phyloP scores from a whole-genome alignment of 257 asterid species.

The Solanum appendiculatum region DNA sequence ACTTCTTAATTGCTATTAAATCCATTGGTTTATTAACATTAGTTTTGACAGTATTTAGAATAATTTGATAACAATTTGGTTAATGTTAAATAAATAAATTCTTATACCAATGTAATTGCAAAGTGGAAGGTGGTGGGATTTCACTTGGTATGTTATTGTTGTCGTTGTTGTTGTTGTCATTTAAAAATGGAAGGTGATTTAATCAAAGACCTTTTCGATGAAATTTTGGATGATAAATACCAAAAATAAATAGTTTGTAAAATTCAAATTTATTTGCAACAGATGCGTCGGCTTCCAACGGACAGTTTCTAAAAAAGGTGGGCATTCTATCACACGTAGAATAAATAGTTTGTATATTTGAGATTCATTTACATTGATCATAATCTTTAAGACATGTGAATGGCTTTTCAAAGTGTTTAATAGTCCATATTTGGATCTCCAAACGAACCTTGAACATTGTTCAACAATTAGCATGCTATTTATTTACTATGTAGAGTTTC shows the following conservation, averaged over 20 bases:
- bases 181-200: not conserved
- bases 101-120: not conserved
- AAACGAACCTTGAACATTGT: not conserved
- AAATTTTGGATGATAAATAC: no score
- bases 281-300: no score
- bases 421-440: not conserved
- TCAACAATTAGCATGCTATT: not conserved
- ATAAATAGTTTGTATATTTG: not conserved
- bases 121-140: not conserved
- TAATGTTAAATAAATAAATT: not conserved
- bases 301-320: no score
- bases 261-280: no score
- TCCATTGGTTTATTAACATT: no score
- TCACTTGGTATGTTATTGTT: no score
- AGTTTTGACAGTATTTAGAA: not conserved
- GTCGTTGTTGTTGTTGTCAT: no score
- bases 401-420: not conserved
- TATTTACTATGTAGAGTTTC: not conserved
- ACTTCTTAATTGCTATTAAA: no score
- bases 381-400: not conserved
- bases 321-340: no score
- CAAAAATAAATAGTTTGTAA: no score
- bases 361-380: not conserved
- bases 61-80: not conserved
- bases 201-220: not conserved